A percentile compares a stretch with the other conserved stretches of the same genome.
Evolutionary conservation across 2,329 filamentous ascomycete species (phyloP).

Genomic region (Colletotrichum gloeosporioides): DNA sequence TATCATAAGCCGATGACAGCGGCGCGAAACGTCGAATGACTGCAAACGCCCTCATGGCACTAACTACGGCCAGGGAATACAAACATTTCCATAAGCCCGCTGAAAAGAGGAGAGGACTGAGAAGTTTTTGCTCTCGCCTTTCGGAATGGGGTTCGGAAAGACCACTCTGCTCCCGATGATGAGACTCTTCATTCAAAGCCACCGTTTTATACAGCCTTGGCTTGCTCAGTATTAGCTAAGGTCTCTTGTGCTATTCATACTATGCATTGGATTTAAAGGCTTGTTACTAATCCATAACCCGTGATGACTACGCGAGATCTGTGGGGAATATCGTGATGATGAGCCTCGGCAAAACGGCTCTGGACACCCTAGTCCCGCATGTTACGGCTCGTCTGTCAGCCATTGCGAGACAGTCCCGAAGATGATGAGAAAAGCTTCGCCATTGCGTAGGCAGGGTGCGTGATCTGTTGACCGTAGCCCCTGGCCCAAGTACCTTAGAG

Average conservation of each 20-base stretch:
- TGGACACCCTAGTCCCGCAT: not conserved
- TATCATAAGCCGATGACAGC: not conserved
- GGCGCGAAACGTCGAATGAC: fast-evolving
- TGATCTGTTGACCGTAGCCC: not conserved
- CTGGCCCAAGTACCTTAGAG: not conserved
- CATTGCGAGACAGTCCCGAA: not conserved
- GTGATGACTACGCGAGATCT: not conserved
- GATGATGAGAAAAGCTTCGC: not conserved
- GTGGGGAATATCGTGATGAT: not conserved
- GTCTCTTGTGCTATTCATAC: not conserved
- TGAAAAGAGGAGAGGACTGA: not conserved
- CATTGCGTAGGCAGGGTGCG: not conserved
- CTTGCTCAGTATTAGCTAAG: not conserved
- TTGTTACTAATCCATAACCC: not conserved
- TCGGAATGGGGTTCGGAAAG: fast-evolving
- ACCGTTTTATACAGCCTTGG: not conserved
- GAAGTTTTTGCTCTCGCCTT: not conserved
- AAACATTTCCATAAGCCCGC: not conserved
- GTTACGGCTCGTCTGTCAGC: not conserved
- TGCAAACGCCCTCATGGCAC: not conserved
- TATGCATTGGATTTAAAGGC: not conserved
- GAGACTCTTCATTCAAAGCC: not conserved
- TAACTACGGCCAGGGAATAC: not conserved
- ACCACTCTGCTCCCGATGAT: not conserved
- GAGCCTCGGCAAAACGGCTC: not conserved